A percentile compares a stretch with the other conserved stretches of the same genome.
phyloP scores from a whole-genome alignment of 495 filamentous ascomycete species.

The Astrothelium macrocarpum region DNA sequence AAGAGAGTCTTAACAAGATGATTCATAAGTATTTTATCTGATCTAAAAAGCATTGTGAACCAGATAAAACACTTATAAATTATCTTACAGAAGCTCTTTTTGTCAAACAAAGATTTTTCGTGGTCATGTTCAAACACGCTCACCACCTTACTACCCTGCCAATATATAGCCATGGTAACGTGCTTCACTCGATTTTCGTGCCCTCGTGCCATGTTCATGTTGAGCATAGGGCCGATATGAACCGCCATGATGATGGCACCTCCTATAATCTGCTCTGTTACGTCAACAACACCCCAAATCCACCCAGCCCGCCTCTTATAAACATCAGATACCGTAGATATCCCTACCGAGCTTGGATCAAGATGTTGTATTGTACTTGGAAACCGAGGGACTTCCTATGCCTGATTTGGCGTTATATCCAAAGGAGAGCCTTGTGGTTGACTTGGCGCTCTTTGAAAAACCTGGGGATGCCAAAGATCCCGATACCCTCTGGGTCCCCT shows the following conservation, averaged over 20 bases:
- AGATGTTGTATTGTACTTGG: neutral
- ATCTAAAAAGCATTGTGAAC: too few species aligned
- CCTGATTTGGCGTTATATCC: too few species aligned
- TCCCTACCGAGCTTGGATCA: neutral
- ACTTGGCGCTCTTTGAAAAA: too few species aligned
- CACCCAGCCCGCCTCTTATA: neutral
- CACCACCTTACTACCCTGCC: neutral
- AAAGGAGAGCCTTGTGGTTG: too few species aligned
- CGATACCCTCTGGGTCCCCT: too few species aligned
- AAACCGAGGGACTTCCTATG: neutral
- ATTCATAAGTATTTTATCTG: too few species aligned
- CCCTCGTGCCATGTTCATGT: neutral
- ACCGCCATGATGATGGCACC: neutral
- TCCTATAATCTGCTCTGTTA: neutral
- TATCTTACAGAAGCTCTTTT: too few species aligned
- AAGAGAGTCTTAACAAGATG: too few species aligned
- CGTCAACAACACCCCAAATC: neutral
- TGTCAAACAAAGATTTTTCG: neutral
- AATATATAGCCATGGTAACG: neutral
- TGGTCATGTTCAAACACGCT: neutral
- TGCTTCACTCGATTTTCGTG: neutral
- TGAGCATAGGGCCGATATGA: neutral
- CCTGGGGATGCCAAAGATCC: too few species aligned
- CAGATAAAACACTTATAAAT: too few species aligned
- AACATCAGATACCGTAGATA: neutral